Evolutionary conservation across 2,329 filamentous ascomycete genomes (phyloP), one percentile per base, ranked within the genome.

Genomic region (Westerdykella sp.): DNA sequence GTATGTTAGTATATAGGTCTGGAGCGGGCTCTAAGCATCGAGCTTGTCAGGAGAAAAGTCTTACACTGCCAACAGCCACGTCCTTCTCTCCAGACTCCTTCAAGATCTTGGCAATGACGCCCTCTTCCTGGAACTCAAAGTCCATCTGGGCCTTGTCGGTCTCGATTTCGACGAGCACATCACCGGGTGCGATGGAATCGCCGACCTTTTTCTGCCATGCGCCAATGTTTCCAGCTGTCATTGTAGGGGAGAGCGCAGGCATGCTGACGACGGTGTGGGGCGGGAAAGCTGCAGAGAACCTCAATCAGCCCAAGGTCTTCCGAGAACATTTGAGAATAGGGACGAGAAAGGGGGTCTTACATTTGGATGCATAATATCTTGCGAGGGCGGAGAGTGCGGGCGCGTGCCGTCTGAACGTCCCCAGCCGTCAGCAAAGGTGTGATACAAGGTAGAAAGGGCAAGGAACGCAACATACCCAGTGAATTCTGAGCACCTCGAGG

Each of bases 91-190:
- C 94, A 47, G 85, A 84, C 37, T 95, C 86, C 75, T 89, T 93
- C 64, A 98, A 76, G 52, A 97, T 79, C 79, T 95, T 95, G 62
- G 93, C 91, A 56, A 98, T 78, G 48, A 95, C 80, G 76, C 91
- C 93, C 68, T 97, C 93, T 65, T 98, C 93, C 73, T 98, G 93
- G 73, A 95, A 97, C 73, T 98, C 93, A 69, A 98, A 97, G 76
- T 98, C 93, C 93, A 98, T 98, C 76, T 97, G 93, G 53, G 93
- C 93, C 80, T 98, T 98, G 74, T 98, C 93, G 60, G 93, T 98
- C 80, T 98, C 93, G 63, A 97, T 95, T 78, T 95, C 90, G 57
- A 95, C 90, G 57, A 98, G 75, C 37, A 98, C 93, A 68, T 98
- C 93, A 68, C 93, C 93, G 41, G 94, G 90, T 45, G 80, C 75